Evolutionary conservation across 306 rosid species (phyloP).

Genomic region (Cucurbita ficifolia): DNA sequence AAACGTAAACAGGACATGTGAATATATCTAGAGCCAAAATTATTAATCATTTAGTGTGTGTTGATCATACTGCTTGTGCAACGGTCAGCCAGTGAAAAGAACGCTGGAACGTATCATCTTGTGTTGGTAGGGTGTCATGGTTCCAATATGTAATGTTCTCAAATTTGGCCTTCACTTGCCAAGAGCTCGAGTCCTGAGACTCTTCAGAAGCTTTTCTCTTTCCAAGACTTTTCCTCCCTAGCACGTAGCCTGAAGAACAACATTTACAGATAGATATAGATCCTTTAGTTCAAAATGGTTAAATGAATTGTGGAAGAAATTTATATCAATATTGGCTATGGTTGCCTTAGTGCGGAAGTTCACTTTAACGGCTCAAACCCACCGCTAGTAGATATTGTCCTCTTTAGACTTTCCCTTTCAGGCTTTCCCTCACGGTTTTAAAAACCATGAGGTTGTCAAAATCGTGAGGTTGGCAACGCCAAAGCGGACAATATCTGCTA

Average conservation of each 20-base stretch:
- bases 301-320: neutral
- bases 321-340: neutral
- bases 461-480: no score
- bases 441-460: no score
- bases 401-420: no score
- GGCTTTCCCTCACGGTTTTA: no score
- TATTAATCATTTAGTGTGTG: neutral
- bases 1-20: neutral
- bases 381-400: no score
- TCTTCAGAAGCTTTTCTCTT: constrained; percentile 16
- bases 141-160: constrained; percentile 66
- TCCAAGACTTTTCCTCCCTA: constrained; percentile 32
- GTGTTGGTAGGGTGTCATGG: constrained; percentile 52
- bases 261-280: neutral
- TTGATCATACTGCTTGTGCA: constrained; percentile 53
- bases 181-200: constrained; percentile 21
- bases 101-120: constrained; percentile 51
- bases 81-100: constrained; percentile 68
- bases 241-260: constrained; percentile 42
- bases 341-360: neutral
- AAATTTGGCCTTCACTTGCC: constrained; percentile 53
- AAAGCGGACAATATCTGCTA: no score
- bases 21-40: no score
- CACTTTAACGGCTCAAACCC: no score
- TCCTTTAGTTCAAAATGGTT: neutral